phyloP scores from a whole-genome alignment of 257 asterid species.

The Scutellaria minor region DNA sequence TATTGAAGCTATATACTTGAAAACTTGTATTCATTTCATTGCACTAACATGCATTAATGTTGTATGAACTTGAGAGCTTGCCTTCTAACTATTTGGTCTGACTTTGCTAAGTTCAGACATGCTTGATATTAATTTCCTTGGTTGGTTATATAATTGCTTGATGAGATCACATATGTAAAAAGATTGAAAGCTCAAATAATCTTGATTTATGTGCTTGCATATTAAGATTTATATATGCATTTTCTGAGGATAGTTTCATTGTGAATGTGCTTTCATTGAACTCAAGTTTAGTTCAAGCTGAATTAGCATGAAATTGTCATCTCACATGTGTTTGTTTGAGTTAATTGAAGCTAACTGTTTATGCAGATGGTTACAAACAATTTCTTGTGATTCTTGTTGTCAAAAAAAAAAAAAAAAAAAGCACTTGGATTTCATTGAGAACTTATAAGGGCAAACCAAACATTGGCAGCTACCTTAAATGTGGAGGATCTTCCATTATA shows the following conservation, averaged over 20 bases:
- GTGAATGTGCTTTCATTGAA: neutral
- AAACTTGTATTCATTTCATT: slow-evolving; percentile 26
- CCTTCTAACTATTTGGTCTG: neutral
- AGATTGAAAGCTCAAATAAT: neutral
- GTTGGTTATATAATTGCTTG: slow-evolving; percentile 14
- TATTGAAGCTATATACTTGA: slow-evolving; percentile 28
- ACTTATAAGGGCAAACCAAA: slow-evolving; percentile 44
- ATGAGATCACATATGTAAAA: neutral
- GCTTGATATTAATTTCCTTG: slow-evolving; percentile 3
- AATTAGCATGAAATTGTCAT: slow-evolving; percentile 5
- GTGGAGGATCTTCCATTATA: neutral
- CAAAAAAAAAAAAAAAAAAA: neutral
- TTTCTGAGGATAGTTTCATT: neutral
- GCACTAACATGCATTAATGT: slow-evolving; percentile 15
- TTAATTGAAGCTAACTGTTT: neutral
- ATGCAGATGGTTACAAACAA: neutral
- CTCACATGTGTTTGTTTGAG: slow-evolving; percentile 2
- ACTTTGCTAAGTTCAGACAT: slow-evolving; percentile 9
- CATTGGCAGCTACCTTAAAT: slow-evolving; percentile 56
- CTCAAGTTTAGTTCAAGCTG: neutral
- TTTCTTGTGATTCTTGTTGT: neutral
- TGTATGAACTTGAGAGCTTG: slow-evolving; percentile 22
- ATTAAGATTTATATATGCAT: neutral
- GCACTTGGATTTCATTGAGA: slow-evolving; percentile 40
- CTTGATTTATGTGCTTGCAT: neutral